Evolutionary conservation across 2,329 filamentous ascomycete genomes (phyloP).

Genomic region (Cytospora schulzeri): DNA sequence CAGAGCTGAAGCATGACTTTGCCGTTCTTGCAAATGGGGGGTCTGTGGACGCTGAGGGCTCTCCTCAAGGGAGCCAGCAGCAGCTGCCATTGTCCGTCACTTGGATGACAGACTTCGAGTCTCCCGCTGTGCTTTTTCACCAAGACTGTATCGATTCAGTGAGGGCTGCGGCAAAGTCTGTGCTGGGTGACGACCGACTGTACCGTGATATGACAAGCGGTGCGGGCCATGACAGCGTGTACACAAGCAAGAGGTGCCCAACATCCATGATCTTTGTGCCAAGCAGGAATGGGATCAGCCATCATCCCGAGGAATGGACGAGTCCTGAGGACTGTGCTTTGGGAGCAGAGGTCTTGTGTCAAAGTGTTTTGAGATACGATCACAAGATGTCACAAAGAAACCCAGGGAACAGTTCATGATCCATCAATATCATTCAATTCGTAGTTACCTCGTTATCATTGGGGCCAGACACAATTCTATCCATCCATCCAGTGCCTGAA

Average conservation of each 20-base stretch:
- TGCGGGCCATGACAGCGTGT: slow-evolving; percentile 55
- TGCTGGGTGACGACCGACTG: slow-evolving; percentile 54
- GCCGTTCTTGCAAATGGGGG: slow-evolving; percentile 59
- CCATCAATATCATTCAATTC: not conserved
- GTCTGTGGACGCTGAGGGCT: slow-evolving; percentile 45
- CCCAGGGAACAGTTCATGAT: not conserved
- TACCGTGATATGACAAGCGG: slow-evolving; percentile 44
- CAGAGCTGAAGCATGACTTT: slow-evolving; percentile 59
- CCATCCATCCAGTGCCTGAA: no score
- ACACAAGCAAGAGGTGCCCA: slow-evolving; percentile 59
- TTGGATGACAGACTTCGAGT: slow-evolving; percentile 64
- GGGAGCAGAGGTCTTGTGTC: slow-evolving; percentile 53
- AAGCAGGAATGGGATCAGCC: slow-evolving; percentile 63
- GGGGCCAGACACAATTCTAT: not conserved
- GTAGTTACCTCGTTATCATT: not conserved
- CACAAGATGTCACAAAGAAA: slow-evolving; percentile 5
- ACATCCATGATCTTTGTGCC: slow-evolving; percentile 70
- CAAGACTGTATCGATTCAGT: slow-evolving; percentile 68
- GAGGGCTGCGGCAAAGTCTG: slow-evolving; percentile 56
- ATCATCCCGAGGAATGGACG: slow-evolving; percentile 65
- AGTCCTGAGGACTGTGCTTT: slow-evolving; percentile 60
- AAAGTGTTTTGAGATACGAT: slow-evolving; percentile 46
- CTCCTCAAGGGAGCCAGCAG: slow-evolving; percentile 29
- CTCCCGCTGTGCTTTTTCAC: slow-evolving; percentile 66
- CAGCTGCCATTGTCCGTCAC: slow-evolving; percentile 51